phyloP scores from a whole-genome alignment of 2,329 filamentous ascomycete species.

The Penicillium concentricum region DNA sequence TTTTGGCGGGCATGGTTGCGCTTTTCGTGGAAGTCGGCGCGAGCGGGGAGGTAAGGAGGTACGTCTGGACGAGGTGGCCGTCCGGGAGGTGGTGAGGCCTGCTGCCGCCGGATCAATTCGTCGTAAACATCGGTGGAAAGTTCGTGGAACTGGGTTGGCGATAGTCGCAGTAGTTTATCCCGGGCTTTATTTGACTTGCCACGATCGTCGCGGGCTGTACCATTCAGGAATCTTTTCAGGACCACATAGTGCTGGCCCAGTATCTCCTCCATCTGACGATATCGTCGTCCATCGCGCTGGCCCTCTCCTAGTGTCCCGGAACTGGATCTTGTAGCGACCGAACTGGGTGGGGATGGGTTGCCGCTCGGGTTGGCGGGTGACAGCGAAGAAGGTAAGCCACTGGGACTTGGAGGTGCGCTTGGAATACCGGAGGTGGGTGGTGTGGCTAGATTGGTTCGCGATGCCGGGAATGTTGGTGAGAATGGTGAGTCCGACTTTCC shows the following conservation, averaged over 20 bases:
- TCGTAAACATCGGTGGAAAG: constrained; percentile 97
- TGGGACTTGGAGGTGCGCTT: constrained; percentile 61
- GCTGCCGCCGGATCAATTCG: constrained; percentile 83
- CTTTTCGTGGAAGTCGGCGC: constrained; percentile 89
- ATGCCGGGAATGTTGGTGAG: constrained; percentile 49
- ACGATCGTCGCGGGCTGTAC: constrained; percentile 70
- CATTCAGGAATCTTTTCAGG: constrained; percentile 71
- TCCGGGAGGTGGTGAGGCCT: constrained; percentile 52
- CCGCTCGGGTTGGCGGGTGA: constrained; percentile 28
- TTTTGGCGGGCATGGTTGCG: constrained; percentile 97
- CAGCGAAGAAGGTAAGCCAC: constrained; percentile 36
- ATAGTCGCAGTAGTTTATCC: constrained; percentile 89
- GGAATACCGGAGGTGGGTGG: constrained; percentile 64
- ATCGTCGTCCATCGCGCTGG: constrained; percentile 60
- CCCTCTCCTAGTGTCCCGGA: constrained; percentile 65
- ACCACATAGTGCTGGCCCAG: constrained; percentile 79
- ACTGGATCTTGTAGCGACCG: constrained; percentile 72
- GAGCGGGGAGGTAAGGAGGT: constrained; percentile 76
- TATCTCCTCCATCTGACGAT: constrained; percentile 62
- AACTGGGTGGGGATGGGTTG: constrained; percentile 81
- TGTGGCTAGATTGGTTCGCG: constrained; percentile 56
- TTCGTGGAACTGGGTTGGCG: constrained; percentile 91
- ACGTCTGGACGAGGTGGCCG: constrained; percentile 47
- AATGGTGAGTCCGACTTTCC: constrained; percentile 47
- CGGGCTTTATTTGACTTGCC: constrained; percentile 82